phyloP scores from a whole-genome alignment of 1,139 yeast species.

The Blastobotrys aristatus region DNA sequence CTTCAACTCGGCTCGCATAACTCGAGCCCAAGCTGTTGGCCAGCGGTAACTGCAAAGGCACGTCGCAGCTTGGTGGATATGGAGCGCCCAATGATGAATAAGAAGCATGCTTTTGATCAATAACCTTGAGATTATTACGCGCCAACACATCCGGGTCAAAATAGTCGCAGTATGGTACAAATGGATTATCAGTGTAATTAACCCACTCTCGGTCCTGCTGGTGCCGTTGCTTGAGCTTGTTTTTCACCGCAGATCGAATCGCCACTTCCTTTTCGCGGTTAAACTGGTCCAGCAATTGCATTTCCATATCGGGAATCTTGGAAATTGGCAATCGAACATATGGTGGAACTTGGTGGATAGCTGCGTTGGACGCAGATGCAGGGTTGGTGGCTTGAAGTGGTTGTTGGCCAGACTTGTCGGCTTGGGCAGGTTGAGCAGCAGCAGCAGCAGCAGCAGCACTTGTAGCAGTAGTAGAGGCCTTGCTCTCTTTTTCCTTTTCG shows the following conservation, averaged over 20 bases:
- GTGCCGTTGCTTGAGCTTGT: constrained; percentile 69
- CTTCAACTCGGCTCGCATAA: constrained; percentile 28
- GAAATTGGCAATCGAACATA: constrained; percentile 85
- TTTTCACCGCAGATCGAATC: constrained; percentile 74
- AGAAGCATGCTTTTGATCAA: constrained; percentile 63
- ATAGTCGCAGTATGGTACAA: constrained; percentile 77
- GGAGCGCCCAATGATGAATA: constrained; percentile 77
- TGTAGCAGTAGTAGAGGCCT: not conserved
- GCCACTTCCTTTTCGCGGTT: constrained; percentile 72
- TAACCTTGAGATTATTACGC: constrained; percentile 36
- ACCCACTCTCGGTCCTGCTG: constrained; percentile 69
- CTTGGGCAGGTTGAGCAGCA: constrained; percentile 13
- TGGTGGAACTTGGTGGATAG: constrained; percentile 49
- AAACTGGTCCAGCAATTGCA: constrained; percentile 75
- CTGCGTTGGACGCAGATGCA: constrained; percentile 11
- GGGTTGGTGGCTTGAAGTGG: constrained; percentile 7
- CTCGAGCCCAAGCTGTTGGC: constrained; percentile 29
- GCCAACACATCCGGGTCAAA: constrained; percentile 41
- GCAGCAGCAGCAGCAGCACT: not conserved
- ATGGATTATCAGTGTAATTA: constrained; percentile 87
- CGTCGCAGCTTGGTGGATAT: constrained; percentile 56
- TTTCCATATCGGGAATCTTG: constrained; percentile 87
- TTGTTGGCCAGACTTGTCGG: not conserved
- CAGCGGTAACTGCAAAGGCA: constrained; percentile 28
- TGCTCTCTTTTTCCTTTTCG: constrained; percentile 20